Evolutionary conservation across 1,284 basidiomycete species (phyloP).

Genomic region (Apiotrichum sp.): DNA sequence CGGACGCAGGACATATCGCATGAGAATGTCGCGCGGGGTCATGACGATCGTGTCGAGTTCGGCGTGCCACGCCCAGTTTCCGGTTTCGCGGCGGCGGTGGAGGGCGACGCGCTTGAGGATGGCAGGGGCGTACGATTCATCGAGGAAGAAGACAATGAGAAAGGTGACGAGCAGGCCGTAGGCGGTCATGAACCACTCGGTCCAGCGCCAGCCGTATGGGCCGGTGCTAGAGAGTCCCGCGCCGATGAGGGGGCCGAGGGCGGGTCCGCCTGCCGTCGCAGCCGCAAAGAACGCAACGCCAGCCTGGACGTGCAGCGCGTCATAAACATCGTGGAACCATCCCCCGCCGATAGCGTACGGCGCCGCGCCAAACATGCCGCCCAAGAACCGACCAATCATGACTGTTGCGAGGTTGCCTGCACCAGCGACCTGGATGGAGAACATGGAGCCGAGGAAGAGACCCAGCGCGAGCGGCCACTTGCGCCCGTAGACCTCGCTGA

Average conservation of each 20-base stretch:
- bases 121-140: constrained; percentile 18
- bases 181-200: constrained; percentile 20
- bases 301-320: constrained; percentile 9
- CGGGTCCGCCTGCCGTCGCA: constrained; percentile 16
- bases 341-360: constrained; percentile 21
- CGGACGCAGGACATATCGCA: constrained; percentile 20
- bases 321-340: constrained; percentile 19
- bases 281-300: constrained; percentile 14
- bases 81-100: constrained; percentile 10
- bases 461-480: constrained; percentile 28
- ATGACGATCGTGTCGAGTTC: constrained; percentile 17
- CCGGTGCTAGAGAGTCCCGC: constrained; percentile 10
- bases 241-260: constrained; percentile 17
- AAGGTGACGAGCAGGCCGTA: constrained; percentile 14
- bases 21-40: constrained; percentile 14
- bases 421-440: constrained; percentile 38
- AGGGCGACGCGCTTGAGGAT: constrained; percentile 16
- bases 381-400: constrained; percentile 58
- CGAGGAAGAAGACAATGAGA: constrained; percentile 13
- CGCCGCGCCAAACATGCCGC: constrained; percentile 51
- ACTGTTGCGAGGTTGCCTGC: constrained; percentile 61
- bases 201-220: constrained; percentile 20
- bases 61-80: constrained; percentile 16
- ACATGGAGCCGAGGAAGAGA: constrained; percentile 29
- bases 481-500: constrained; percentile 55